phyloP scores from a whole-genome alignment of 139 green algal genomes.

The Volvox africanus region DNA sequence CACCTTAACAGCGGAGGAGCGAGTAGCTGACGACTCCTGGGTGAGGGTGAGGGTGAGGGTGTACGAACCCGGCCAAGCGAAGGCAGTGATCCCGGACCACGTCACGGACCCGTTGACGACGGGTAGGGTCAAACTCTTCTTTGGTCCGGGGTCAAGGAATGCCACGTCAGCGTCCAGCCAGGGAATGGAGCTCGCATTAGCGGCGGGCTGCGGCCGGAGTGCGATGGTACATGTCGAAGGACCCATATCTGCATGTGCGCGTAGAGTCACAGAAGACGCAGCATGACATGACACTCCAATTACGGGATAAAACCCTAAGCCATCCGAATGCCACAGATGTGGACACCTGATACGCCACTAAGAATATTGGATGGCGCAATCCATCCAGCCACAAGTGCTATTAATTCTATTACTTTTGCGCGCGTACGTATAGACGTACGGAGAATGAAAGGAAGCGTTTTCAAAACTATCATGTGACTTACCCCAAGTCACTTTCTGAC shows the following conservation, averaged over 20 bases:
- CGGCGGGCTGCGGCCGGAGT: background rate
- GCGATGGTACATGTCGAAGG: background rate
- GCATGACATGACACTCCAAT: background rate
- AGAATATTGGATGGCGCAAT: too few species aligned
- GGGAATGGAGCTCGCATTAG: background rate
- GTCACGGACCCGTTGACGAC: background rate
- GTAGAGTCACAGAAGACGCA: background rate
- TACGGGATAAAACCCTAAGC: background rate
- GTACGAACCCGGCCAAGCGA: conserved; percentile 2
- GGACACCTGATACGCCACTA: too few species aligned
- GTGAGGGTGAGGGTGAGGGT: background rate
- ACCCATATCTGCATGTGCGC: background rate
- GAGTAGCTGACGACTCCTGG: too few species aligned
- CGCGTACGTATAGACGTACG: too few species aligned
- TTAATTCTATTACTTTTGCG: too few species aligned
- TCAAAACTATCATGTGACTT: background rate
- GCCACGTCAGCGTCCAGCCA: background rate
- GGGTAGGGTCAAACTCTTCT: background rate
- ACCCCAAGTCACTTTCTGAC: background rate
- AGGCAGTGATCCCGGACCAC: background rate
- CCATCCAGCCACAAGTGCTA: too few species aligned
- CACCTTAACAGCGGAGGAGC: too few species aligned
- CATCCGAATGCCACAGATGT: background rate
- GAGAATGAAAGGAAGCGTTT: too few species aligned
- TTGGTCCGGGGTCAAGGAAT: background rate